These are phyloP conservation scores for Scheffersomyces ergatensis DNA, from an alignment of 805 yeast genomes.

Conservation along the genomic window DNA sequence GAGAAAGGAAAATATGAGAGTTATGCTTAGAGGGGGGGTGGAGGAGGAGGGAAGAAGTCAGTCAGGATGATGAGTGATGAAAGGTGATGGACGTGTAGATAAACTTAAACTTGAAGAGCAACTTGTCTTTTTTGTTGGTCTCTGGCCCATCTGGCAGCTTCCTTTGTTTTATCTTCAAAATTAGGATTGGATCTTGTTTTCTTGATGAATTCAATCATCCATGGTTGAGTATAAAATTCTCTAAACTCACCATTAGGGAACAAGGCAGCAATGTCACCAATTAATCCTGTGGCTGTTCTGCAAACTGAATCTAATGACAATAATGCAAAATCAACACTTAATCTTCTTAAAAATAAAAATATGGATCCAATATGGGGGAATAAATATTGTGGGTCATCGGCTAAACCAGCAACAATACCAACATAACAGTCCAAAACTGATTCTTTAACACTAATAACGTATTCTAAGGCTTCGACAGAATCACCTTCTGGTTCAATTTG, in stretches of 20 bases:
- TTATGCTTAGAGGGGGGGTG: neutral
- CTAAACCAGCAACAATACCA: slow-evolving; percentile 91
- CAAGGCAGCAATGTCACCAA: slow-evolving; percentile 92
- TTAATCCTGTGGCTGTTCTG: slow-evolving; percentile 81
- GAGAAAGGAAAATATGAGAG: slow-evolving; percentile 1
- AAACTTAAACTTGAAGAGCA: slow-evolving; percentile 2
- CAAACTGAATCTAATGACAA: slow-evolving; percentile 66
- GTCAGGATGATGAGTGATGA: no score
- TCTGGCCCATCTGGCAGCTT: slow-evolving; percentile 97
- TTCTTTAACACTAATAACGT: slow-evolving; percentile 69
- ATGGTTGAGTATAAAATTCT: slow-evolving; percentile 62
- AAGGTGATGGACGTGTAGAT: neutral
- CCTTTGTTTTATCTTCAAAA: slow-evolving; percentile 68
- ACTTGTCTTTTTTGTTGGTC: slow-evolving; percentile 65
- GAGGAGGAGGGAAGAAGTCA: neutral
- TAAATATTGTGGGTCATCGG: slow-evolving; percentile 62
- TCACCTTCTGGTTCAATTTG: slow-evolving; percentile 61
- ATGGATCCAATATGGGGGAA: slow-evolving; percentile 66
- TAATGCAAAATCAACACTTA: slow-evolving; percentile 61
- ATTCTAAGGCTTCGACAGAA: slow-evolving; percentile 74
- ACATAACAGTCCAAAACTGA: slow-evolving; percentile 94
- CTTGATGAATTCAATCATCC: slow-evolving; percentile 79
- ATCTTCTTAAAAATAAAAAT: slow-evolving; percentile 61
- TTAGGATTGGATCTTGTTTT: slow-evolving; percentile 62
- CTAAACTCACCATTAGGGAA: slow-evolving; percentile 75